Evolutionary conservation across 1,139 yeast species (phyloP).

Genomic region (Pichia sp.): DNA sequence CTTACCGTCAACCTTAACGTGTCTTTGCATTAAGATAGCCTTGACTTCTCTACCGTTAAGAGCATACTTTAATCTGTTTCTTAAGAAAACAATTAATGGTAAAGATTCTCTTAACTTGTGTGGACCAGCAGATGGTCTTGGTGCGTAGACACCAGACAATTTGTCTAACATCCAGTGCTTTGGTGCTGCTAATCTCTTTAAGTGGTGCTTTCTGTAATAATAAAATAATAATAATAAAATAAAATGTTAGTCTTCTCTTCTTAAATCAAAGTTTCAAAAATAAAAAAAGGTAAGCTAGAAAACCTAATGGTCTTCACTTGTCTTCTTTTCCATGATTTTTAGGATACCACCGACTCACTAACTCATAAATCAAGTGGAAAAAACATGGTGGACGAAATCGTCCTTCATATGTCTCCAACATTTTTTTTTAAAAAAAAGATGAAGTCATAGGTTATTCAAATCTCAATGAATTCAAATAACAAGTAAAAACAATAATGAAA

Average conservation of each 20-base stretch:
- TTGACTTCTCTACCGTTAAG: conserved; percentile 99
- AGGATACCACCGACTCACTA: too few relatives aligned
- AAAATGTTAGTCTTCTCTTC: conserved; percentile 3
- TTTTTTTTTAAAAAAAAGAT: neutral
- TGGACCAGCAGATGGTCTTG: conserved; percentile 99
- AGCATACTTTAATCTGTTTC: conserved; percentile 99
- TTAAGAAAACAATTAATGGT: conserved; percentile 94
- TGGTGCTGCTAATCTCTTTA: conserved; percentile 99
- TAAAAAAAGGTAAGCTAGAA: neutral
- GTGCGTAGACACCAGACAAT: conserved; percentile 98
- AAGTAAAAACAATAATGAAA: neutral
- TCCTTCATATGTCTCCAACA: conserved; percentile 15
- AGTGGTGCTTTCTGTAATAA: conserved; percentile 68
- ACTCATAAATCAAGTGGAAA: neutral
- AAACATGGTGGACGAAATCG: conserved; percentile 4
- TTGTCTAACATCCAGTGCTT: conserved; percentile 99
- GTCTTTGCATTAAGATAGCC: conserved; percentile 99
- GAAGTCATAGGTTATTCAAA: conserved; percentile 14
- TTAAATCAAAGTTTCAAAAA: neutral
- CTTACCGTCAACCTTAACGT: conserved; percentile 98
- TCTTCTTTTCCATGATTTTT: neutral
- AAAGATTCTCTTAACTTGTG: conserved; percentile 99
- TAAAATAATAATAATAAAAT: neutral
- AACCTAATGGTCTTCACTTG: neutral
- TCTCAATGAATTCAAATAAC: conserved; percentile 9